Percentiles rank a stretch among this genome's conserved stretches.
Conservation (phyloP, 164 flowering plant genomes). For the Cinnamomum chago region DNA sequence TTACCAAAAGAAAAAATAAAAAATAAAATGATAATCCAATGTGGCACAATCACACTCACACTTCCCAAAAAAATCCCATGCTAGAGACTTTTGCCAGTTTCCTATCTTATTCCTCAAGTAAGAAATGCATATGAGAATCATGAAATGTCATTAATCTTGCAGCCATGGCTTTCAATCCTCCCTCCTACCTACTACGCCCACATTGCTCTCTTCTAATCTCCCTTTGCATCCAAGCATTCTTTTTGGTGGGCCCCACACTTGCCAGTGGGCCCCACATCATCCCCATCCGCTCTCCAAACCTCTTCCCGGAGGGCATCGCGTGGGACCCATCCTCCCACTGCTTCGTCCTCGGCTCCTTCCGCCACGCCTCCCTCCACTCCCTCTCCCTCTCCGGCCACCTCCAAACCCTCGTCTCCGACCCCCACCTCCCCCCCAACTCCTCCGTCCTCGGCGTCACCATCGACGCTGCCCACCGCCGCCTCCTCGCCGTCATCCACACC, state of each 20-base stretch:
- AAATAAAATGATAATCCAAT: too few species aligned
- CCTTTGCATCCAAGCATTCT: conserved; percentile 9
- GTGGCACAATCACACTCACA: too few species aligned
- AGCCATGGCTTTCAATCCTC: background rate
- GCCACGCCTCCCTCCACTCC: conserved; percentile 37
- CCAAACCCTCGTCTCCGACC: conserved; percentile 46
- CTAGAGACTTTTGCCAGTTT: too few species aligned
- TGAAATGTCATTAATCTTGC: too few species aligned
- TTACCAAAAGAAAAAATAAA: too few species aligned
- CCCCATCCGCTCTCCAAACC: conserved; percentile 54
- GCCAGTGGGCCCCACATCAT: conserved; percentile 48
- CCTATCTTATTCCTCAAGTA: too few species aligned
- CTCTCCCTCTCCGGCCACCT: conserved; percentile 68
- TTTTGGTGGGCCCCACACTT: conserved; percentile 12
- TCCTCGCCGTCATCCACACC: conserved; percentile 55
- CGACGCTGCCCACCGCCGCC: conserved; percentile 44
- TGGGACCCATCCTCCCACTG: conserved; percentile 66
- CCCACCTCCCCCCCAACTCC: conserved; percentile 47
- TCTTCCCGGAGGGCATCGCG: conserved; percentile 61
- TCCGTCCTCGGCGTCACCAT: conserved; percentile 52
- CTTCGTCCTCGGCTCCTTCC: conserved; percentile 62
- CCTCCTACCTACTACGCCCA: too few species aligned
- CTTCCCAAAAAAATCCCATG: too few species aligned
- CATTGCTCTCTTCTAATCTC: background rate
- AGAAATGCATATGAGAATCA: too few species aligned